phyloP scores from a whole-genome alignment of 208 protist species.

The Leishmania guyanensis region DNA sequence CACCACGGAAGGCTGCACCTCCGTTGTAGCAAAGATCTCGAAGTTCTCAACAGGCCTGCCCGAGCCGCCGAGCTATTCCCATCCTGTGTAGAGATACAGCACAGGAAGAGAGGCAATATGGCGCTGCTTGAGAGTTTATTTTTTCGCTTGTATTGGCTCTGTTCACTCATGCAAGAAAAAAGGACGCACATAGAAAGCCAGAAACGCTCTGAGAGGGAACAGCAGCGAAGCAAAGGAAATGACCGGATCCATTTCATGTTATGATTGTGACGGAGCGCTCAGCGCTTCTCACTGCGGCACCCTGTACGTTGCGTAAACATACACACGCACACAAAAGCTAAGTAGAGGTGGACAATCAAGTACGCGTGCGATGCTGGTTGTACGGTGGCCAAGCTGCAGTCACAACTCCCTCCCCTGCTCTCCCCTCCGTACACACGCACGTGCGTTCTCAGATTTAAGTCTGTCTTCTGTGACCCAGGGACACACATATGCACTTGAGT shows the following conservation, averaged over 20 bases:
- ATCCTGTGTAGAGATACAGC: constrained; percentile 15
- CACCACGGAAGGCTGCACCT: constrained; percentile 28
- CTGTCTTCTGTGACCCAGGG: not conserved
- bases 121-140: not conserved
- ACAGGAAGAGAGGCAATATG: not conserved
- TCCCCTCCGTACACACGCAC: not conserved
- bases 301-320: not conserved
- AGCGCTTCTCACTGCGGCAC: not conserved
- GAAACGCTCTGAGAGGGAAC: not conserved
- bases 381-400: not conserved
- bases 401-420: not conserved
- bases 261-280: not conserved
- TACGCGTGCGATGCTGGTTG: not conserved
- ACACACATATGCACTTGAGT: not conserved
- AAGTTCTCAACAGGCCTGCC: constrained; percentile 42
- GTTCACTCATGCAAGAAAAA: not conserved
- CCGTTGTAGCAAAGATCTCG: constrained; percentile 43
- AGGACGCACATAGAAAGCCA: not conserved
- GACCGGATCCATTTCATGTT: not conserved
- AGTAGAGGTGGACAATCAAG: not conserved
- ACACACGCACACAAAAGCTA: not conserved
- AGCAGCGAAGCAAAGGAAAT: constrained; percentile 1
- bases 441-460: not conserved
- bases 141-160: not conserved
- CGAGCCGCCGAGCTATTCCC: constrained; percentile 40